Percentiles rank a stretch among this genome's conserved stretches.
These are phyloP conservation scores for Rhizophora apiculata DNA, from an alignment of 345 rosid genomes.

Conservation along the genomic window DNA sequence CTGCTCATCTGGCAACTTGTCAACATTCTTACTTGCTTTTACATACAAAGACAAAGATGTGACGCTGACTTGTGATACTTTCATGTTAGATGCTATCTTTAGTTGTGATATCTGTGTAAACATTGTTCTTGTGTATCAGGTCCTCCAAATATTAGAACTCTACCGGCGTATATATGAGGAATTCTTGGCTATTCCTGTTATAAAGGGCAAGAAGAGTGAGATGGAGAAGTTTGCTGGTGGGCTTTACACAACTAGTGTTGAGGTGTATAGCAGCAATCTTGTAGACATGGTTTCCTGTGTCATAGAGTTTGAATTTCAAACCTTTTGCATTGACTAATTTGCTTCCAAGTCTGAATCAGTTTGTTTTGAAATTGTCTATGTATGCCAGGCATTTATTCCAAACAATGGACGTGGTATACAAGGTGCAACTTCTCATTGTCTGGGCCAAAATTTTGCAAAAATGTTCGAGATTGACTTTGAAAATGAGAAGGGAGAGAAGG, in stretches of 20 bases:
- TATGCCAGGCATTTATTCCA: conserved; percentile 84
- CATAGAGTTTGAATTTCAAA: neutral
- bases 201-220: conserved; percentile 96
- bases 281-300: neutral
- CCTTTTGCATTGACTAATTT: conserved; percentile 2
- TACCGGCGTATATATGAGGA: conserved; percentile 88
- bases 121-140: conserved; percentile 34
- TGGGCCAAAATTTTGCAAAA: conserved; percentile 96
- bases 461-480: conserved; percentile 93
- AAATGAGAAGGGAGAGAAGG: conserved; percentile 87
- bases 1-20: neutral
- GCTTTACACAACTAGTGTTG: conserved; percentile 90
- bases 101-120: neutral
- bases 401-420: conserved; percentile 96
- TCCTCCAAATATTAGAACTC: conserved; percentile 76
- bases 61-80: neutral
- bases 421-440: conserved; percentile 97
- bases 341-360: neutral
- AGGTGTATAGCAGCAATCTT: conserved; percentile 41
- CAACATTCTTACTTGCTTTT: neutral
- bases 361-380: neutral
- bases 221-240: conserved; percentile 98
- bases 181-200: conserved; percentile 82
- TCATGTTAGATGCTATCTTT: neutral
- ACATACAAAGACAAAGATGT: too few relatives aligned